These are phyloP conservation scores for Aspergillus puulaauensis DNA, from an alignment of 2,329 filamentous ascomycete species.

Conservation along the genomic window DNA sequence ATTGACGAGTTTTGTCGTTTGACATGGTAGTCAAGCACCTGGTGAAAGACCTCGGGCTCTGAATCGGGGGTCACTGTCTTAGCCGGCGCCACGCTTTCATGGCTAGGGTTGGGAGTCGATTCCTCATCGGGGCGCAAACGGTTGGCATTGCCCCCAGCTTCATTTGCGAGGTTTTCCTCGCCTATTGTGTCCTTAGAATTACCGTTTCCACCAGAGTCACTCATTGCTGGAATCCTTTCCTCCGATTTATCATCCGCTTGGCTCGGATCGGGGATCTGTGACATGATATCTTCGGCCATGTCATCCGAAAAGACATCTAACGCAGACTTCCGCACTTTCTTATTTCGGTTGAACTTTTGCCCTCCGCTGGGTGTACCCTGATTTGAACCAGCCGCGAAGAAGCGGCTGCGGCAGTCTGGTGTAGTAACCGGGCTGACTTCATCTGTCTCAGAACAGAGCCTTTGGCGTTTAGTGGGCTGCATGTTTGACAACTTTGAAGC, in stretches of 20 bases:
- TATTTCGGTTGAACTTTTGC: constrained; percentile 35
- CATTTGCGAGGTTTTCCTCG: background rate
- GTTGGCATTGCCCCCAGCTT: background rate
- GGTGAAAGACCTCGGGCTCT: constrained; percentile 27
- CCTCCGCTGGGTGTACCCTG: constrained; percentile 42
- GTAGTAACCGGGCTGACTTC: constrained; percentile 34
- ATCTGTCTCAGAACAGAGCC: constrained; percentile 51
- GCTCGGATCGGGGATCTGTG: constrained; percentile 41
- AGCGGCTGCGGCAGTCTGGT: constrained; percentile 45
- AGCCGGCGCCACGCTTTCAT: background rate
- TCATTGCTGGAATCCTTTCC: background rate
- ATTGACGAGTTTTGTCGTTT: constrained; percentile 35
- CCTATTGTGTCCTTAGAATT: background rate
- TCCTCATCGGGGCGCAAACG: background rate
- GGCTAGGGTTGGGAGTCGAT: background rate
- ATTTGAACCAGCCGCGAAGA: constrained; percentile 40
- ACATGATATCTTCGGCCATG: constrained; percentile 51
- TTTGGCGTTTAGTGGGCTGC: constrained; percentile 50
- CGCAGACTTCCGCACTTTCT: constrained; percentile 43
- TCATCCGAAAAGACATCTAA: constrained; percentile 56
- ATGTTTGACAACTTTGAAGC: constrained; percentile 42
- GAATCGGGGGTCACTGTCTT: constrained; percentile 17
- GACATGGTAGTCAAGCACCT: constrained; percentile 38
- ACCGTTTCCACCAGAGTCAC: background rate
- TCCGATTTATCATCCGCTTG: background rate